These are phyloP conservation scores for Aureobasidium sp. DNA, from an alignment of 2,329 filamentous ascomycete species.

Conservation along the genomic window DNA sequence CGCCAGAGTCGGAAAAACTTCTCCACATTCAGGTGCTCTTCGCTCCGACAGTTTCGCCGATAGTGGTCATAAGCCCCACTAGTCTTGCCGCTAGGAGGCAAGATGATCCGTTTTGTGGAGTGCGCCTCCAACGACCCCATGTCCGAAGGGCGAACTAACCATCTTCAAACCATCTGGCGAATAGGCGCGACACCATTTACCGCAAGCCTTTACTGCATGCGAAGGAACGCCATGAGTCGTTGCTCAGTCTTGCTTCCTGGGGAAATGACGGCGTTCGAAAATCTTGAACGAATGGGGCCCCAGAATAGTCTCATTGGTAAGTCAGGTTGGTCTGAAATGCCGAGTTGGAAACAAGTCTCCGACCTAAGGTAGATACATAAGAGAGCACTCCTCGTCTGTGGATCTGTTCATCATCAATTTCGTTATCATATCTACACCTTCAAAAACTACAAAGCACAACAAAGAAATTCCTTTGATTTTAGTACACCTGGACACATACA, in stretches of 20 bases:
- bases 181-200: not conserved
- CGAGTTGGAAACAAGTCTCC: conserved; percentile 14
- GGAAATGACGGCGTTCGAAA: not conserved
- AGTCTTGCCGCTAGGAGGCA: conserved; percentile 4
- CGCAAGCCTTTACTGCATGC: too few relatives aligned
- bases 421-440: not conserved
- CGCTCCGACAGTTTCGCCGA: conserved; percentile 12
- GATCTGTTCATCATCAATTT: not conserved
- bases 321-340: not conserved
- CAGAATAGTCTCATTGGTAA: not conserved
- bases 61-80: not conserved
- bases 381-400: not conserved
- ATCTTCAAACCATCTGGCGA: not conserved
- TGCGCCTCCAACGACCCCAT: not conserved
- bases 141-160: not conserved
- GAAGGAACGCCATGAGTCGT: not conserved
- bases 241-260: not conserved
- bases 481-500: not conserved
- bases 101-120: not conserved
- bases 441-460: not conserved
- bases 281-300: not conserved
- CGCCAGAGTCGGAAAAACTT: not conserved
- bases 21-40: not conserved
- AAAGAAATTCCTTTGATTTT: not conserved
- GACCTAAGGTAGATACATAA: conserved; percentile 8